phyloP scores from a whole-genome alignment of 768 basidiomycete genomes.

The Baorangia bicolor region DNA sequence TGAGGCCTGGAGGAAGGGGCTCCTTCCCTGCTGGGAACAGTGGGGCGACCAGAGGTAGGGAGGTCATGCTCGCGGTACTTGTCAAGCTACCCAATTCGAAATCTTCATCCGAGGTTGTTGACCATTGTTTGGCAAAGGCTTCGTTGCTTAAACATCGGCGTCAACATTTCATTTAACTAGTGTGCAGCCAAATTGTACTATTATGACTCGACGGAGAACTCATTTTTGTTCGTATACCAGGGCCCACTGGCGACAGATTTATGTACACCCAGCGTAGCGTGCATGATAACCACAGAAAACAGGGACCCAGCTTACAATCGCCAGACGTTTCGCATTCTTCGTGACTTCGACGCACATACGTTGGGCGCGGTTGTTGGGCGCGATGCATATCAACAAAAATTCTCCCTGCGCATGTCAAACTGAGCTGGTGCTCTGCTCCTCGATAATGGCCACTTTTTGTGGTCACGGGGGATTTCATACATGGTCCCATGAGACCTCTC shows the following conservation, averaged over 20 bases:
- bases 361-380: background rate
- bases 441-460: background rate
- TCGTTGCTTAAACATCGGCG: background rate
- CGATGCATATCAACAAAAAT: background rate
- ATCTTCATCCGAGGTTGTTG: constrained; percentile 14
- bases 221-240: no score
- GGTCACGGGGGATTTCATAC: background rate
- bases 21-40: constrained; percentile 85
- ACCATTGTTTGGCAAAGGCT: constrained; percentile 15
- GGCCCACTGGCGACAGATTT: background rate
- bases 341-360: no score
- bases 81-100: background rate
- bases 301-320: no score
- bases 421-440: background rate
- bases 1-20: constrained; percentile 80
- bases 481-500: background rate
- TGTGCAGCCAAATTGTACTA: background rate
- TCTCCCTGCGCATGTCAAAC: background rate
- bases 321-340: background rate
- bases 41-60: constrained; percentile 54
- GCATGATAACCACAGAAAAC: background rate
- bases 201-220: background rate
- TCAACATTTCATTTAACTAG: background rate
- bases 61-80: constrained; percentile 16
- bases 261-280: background rate